These are phyloP conservation scores for Albizia julibrissin DNA, from an alignment of 306 rosid species.

Conservation along the genomic window DNA sequence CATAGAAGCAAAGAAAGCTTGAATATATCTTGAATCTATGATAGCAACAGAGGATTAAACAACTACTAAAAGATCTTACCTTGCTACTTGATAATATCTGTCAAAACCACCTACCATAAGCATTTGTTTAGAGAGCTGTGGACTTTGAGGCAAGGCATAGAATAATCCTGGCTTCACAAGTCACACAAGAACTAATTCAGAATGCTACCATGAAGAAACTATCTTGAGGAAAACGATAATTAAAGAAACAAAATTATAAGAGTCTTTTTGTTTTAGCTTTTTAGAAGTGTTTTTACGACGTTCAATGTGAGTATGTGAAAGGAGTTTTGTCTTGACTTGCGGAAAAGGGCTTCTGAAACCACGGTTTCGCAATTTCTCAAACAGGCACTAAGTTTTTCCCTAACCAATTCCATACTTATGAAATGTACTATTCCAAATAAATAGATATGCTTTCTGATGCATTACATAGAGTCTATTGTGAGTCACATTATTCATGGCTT, in stretches of 20 bases:
- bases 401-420: slow-evolving; percentile 1
- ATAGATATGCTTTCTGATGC: neutral
- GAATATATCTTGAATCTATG: neutral
- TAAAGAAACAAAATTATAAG: neutral
- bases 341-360: too few species aligned
- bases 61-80: slow-evolving; percentile 43
- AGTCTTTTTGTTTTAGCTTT: too few species aligned
- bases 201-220: slow-evolving; percentile 36
- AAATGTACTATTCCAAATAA: slow-evolving; percentile 6
- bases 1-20: neutral
- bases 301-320: too few species aligned
- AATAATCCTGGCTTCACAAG: slow-evolving; percentile 96
- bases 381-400: neutral
- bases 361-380: too few species aligned
- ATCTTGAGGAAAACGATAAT: neutral
- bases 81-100: slow-evolving; percentile 89
- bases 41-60: slow-evolving; percentile 14
- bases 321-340: too few species aligned
- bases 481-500: neutral
- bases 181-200: slow-evolving; percentile 51
- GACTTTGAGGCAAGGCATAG: slow-evolving; percentile 98
- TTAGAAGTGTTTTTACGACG: too few species aligned
- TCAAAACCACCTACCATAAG: slow-evolving; percentile 96
- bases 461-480: too few species aligned
- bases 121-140: slow-evolving; percentile 97